Percentiles rank a stretch among this genome's conserved stretches.
These are phyloP conservation scores for Ascomycota sp. DNA, from an alignment of 2,329 filamentous ascomycete genomes.

Conservation along the genomic window DNA sequence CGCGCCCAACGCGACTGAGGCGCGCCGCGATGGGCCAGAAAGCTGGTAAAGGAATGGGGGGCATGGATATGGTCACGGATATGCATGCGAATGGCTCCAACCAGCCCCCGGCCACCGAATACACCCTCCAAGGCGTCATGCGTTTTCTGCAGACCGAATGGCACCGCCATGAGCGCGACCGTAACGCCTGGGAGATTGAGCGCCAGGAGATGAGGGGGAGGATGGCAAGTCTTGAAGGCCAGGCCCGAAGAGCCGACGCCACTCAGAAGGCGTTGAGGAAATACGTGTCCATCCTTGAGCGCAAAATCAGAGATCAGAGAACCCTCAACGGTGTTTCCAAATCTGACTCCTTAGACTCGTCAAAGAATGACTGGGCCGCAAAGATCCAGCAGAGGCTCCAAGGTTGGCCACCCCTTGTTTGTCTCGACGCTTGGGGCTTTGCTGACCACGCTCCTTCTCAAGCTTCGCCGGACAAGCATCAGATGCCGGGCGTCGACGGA, in stretches of 20 bases:
- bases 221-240: constrained; percentile 85
- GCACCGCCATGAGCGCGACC: constrained; percentile 93
- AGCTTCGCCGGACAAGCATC: constrained; percentile 23
- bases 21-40: constrained; percentile 21
- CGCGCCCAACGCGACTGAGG: constrained; percentile 13
- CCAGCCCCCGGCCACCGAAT: constrained; percentile 38
- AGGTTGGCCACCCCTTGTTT: constrained; percentile 15
- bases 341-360: constrained; percentile 18
- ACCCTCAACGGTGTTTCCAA: constrained; percentile 29
- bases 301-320: constrained; percentile 67
- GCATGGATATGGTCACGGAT: constrained; percentile 24
- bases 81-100: constrained; percentile 25
- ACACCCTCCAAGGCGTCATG: constrained; percentile 67
- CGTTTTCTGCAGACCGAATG: constrained; percentile 97
- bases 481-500: constrained; percentile 22
- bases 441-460: background rate
- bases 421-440: constrained; percentile 1
- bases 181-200: constrained; percentile 98
- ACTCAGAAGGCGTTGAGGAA: constrained; percentile 77
- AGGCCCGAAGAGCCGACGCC: constrained; percentile 67
- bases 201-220: constrained; percentile 97
- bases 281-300: constrained; percentile 77
- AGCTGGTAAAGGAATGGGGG: constrained; percentile 23
- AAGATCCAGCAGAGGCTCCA: constrained; percentile 36
- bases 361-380: constrained; percentile 29